Evolutionary conservation across 176 grass and related monocot genomes (phyloP), one percentile per base, ranked within the genome.

Genomic region (Oryza officinalis): DNA sequence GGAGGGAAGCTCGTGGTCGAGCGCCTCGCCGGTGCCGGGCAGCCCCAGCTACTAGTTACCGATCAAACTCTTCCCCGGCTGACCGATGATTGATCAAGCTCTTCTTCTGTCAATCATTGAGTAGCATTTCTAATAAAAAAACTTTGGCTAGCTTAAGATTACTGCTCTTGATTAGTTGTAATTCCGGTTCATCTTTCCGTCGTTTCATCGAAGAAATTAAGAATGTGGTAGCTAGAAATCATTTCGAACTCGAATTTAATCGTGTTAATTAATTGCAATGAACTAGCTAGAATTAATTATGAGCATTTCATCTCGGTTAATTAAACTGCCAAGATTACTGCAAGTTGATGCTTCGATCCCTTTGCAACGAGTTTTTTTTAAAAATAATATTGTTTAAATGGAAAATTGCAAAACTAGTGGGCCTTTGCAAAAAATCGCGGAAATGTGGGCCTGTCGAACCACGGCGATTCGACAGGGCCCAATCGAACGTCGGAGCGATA

Each of bases 1-100:
- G 8, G 52, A 81, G 81, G 67, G 37, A 22, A 79, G 49, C 69
- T 49, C 46, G 13, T 78, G 80, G 7, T 80, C 80, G 47, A 87
- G 5, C 37, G 65, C 38, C 2, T 44, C 4, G 31, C 54, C 28
- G n/a, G n/a, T n/a, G 4, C 32, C 54, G 5, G 50, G 27, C 18
- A 13, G 37, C 1, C n/a, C 9, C 13, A 35, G 59, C 15, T 30
- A 11, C 8, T 8, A 81, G 7, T 81, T 73, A n/a, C 37, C 40
- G 13, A 63, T 65, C 33, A 35, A 35, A 35, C 33, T 35, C 33
- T 5, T 35, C 33, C 33, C 33, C 5, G 33, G 33, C 33, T 35
- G 33, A 38, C 18, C 43, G 43, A 10, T 45, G 43, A 45, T 50
- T 14, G 44, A 46, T 44, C 8, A 0, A 50, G 13, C 45, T 50